These are phyloP conservation scores for Coemansia biformis DNA, from an alignment of 192 early-diverging fungal species.

Conservation along the genomic window DNA sequence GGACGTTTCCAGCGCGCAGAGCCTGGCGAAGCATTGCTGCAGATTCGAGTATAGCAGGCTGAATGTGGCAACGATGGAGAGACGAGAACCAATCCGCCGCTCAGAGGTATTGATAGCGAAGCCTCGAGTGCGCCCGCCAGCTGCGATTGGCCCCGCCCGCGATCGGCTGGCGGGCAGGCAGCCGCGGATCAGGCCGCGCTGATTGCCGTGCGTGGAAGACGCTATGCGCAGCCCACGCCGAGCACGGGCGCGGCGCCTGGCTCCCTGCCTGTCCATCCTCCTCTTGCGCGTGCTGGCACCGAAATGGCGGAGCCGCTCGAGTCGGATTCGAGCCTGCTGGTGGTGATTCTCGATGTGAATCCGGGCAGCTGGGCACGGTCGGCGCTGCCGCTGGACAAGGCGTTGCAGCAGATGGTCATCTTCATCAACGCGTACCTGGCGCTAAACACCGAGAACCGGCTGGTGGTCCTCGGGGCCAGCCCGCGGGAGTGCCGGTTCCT, in stretches of 20 bases:
- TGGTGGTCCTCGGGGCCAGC: conserved; percentile 72
- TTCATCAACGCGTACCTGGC: conserved; percentile 94
- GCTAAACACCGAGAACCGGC: conserved; percentile 76
- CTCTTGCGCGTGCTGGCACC: no score
- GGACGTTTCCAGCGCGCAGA: conserved; percentile 41
- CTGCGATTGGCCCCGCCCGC: no score
- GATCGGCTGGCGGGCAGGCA: no score
- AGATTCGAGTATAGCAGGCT: neutral
- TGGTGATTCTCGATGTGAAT: conserved; percentile 79
- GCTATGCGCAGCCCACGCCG: no score
- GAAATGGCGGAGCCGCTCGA: conserved; percentile 33
- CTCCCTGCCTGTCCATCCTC: no score
- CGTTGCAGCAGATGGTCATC: conserved; percentile 71
- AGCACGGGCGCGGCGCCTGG: no score
- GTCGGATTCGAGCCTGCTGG: conserved; percentile 72
- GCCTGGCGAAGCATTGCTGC: conserved; percentile 42
- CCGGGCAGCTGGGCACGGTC: conserved; percentile 65
- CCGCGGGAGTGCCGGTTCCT: conserved; percentile 30
- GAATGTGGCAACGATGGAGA: no score
- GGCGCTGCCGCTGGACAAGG: conserved; percentile 59
- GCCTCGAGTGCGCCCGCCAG: no score
- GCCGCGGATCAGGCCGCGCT: no score
- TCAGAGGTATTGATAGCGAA: no score
- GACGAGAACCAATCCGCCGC: no score
- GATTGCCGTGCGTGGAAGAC: no score